Conservation (phyloP, 495 filamentous ascomycete species). For the Talaromyces ruber region DNA sequence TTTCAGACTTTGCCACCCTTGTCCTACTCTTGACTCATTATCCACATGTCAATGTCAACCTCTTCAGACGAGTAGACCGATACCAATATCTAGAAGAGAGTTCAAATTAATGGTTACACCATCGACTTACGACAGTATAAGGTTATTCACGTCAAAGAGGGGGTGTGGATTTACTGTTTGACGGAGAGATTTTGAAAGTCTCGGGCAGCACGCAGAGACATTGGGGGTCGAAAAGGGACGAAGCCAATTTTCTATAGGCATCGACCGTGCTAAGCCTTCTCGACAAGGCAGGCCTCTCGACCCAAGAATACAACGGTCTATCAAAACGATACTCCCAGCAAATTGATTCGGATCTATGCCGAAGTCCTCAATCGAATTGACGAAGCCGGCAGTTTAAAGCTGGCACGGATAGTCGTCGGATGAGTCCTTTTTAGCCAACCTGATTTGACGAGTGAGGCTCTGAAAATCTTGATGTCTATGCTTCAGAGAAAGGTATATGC, state of each 20-base stretch:
- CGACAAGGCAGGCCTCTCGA: background rate
- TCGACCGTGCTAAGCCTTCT: background rate
- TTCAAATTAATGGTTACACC: background rate
- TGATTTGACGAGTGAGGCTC: background rate
- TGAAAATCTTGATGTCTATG: background rate
- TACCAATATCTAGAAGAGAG: background rate
- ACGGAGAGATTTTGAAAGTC: background rate
- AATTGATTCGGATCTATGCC: background rate
- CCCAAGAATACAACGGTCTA: background rate
- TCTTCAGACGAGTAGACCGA: background rate
- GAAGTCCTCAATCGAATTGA: background rate
- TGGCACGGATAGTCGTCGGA: background rate
- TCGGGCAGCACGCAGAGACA: background rate
- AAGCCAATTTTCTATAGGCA: background rate
- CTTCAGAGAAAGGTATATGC: background rate
- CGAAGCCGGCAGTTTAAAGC: background rate
- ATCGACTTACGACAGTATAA: background rate
- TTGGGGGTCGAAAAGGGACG: background rate
- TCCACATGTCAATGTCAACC: background rate
- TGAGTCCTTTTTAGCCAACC: background rate
- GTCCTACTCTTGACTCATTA: background rate
- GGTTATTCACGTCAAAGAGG: background rate
- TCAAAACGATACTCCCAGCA: background rate
- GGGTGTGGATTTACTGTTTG: background rate
- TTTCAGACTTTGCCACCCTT: background rate